These are phyloP conservation scores for Holtermannia corniformis DNA, from an alignment of 768 basidiomycete species.

Conservation along the genomic window DNA sequence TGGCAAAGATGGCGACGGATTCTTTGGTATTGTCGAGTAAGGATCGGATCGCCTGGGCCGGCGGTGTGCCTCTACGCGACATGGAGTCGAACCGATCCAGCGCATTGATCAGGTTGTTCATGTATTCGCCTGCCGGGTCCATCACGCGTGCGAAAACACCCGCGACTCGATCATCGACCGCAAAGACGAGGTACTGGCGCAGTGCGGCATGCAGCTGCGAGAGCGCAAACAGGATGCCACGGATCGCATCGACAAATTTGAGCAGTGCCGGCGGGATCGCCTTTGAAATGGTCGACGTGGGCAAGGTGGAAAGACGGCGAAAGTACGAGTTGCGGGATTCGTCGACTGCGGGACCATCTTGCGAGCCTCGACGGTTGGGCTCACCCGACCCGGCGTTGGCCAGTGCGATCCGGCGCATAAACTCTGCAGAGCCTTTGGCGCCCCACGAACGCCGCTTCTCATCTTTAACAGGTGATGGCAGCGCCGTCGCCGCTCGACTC, in stretches of 20 bases:
- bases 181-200: constrained; percentile 74
- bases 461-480: not conserved
- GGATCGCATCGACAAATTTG: constrained; percentile 71
- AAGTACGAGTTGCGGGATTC: constrained; percentile 87
- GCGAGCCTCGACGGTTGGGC: constrained; percentile 9
- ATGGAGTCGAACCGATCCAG: constrained; percentile 84
- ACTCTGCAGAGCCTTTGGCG: constrained; percentile 21
- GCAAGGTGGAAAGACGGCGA: constrained; percentile 73
- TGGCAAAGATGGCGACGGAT: constrained; percentile 70
- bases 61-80: constrained; percentile 56
- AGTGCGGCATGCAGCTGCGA: constrained; percentile 84
- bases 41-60: constrained; percentile 60
- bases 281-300: constrained; percentile 52
- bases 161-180: constrained; percentile 71
- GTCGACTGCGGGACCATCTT: constrained; percentile 47
- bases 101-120: constrained; percentile 72
- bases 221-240: constrained; percentile 82
- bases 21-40: constrained; percentile 78
- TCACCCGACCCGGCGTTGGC: constrained; percentile 3
- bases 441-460: not conserved
- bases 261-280: constrained; percentile 62
- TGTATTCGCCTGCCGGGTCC: constrained; percentile 70
- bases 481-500: not conserved
- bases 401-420: constrained; percentile 12
- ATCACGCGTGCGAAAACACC: constrained; percentile 73